Base-by-base conservation (phyloP, 148 eudicot species). In the Silene uniflora region DNA sequence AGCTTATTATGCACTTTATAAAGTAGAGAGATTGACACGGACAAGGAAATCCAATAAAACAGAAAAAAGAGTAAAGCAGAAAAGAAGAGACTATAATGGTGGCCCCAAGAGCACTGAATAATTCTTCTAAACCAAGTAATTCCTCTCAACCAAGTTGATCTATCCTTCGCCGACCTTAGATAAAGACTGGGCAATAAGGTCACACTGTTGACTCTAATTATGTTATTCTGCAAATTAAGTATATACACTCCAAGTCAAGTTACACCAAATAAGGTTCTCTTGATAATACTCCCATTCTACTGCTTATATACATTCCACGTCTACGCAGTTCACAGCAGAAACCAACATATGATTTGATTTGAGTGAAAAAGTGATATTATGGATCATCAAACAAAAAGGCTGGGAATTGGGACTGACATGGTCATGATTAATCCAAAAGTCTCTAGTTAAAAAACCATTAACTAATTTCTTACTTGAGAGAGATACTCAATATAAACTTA, bases 61-160 rank as follows among this genome's bases (percentile, higher is more conserved):
- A 44, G 13, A 23, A 61, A 46, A 67, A 76, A 42, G 59, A 52
- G 42, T 52, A 55, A 81, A 68, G 64, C 10, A 73, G 35, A 19
- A 68, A 46, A n/a, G 46, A 64, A 75, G 75, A 73, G 42, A 22
- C 54, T 10, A 32, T 22, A 9, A 46, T 17, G 58, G 74, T 24
- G 49, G 73, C 42, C 76, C 56, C 64, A 10, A 35, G 32, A 23
- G 49, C 80, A 76, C 21, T 55, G 42, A 35, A 44, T 32, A 60
- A 72, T 62, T 67, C 80, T 76, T 76, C 80, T 25, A 61, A 62
- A 11, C 66, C 71, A 73, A 73, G 77, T 47, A 73, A 72, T 52
- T 44, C 61, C 47, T 22, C 59, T 69, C 55, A 74, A 46, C 62
- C 23, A 71, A 65, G 73, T 65, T 65, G 42, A 10, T 24, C 29